Base-by-base conservation (phyloP, 805 yeast species). In the Suhomyces vadensis region DNA sequence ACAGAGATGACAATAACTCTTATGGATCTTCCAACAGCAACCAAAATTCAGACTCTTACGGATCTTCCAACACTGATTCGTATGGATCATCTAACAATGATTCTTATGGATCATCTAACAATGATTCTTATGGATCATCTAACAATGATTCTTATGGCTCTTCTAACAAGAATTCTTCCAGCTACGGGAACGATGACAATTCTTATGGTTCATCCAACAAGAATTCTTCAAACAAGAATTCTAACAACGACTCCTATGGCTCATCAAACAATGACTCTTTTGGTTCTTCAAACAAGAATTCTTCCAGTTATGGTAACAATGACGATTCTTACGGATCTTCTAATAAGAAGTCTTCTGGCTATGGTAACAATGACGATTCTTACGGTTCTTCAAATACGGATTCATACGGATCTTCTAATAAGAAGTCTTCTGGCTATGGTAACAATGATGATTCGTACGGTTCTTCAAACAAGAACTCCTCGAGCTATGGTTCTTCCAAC, bases 351-450 rank as follows among this genome's bases (percentile, higher is more conserved):
- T 56, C 51, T 48, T 51, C 58, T n/a, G 8, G 13, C 42, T 51
- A 45, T 41, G 55, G 54, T 2, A 23, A 23, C 25, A 40, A 46
- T 20, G 22, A 36, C 23, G 35, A 36, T 39, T 49, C 55, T 13
- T 56, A 48, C 39, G 57, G 61, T 14, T 52, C 56, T 21, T 50
- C 58, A 17, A 40, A 42, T 46, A 25, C 46, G 14, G 31, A 27
- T 17, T 52, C 61, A 6, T 54, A 55, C 47, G 61, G 63, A 14
- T 55, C 58, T 25, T 44, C 52, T 8, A 42, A 42, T 50, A 42
- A 20, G 17, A 38, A 43, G 14, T 49, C 52, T 37, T 52, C 58
- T 16, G 53, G 45, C 31, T 57, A 51, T 45, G 62, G 62, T 4
- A 25, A 27, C 20, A 24, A 49, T 8, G 53, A 52, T 11, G 52